Base-by-base conservation (phyloP, 805 yeast genomes). In the Teunomyces kruisii region DNA sequence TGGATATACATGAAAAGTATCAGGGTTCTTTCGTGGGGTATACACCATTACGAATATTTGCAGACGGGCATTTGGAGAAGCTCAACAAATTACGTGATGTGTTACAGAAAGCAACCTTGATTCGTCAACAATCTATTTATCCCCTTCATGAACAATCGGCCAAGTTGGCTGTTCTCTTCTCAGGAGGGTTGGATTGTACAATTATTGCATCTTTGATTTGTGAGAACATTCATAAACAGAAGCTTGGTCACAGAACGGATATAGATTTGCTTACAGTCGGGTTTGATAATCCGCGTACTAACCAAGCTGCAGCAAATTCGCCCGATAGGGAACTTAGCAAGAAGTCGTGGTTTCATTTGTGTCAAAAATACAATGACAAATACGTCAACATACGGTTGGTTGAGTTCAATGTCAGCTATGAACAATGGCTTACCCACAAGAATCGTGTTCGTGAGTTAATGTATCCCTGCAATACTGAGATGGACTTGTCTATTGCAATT, bases 121-220 rank as follows among this genome's bases (percentile, higher is more conserved):
- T 70, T n/a, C 68, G 94, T 46, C 76, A 83, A n/a, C 58, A 64
- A 8, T 75, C 87, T 0, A 84, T 86, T 4, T 76, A 75, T 46
- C 91, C 94, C 2, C 26, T 46, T 7, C 22, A 19, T 24, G 30
- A 13, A 6, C 31, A 39, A 9, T 28, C 39, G 0, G 60, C 66
- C 6, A 42, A 50, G 10, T 64, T 83, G 35, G 86, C 86, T 0
- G 70, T 94, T 0, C 64, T 94, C 27, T 94, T 91, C 58, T 88
- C 97, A 36, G 99, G 99, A 1, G 99, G 99, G 0, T 70, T 94
- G 3, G 99, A 94, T 58, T 94, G 99, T 62, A 84, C 97, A 0
- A 65, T 92, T 0, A 57, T 94, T 17, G 90, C 95, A 0, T 79
- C 82, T 0, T 40, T 84, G 3, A 64, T 65, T 13, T 51, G 62